Conservation (phyloP, 345 rosid genomes). For the Arabidopsis suecica region DNA sequence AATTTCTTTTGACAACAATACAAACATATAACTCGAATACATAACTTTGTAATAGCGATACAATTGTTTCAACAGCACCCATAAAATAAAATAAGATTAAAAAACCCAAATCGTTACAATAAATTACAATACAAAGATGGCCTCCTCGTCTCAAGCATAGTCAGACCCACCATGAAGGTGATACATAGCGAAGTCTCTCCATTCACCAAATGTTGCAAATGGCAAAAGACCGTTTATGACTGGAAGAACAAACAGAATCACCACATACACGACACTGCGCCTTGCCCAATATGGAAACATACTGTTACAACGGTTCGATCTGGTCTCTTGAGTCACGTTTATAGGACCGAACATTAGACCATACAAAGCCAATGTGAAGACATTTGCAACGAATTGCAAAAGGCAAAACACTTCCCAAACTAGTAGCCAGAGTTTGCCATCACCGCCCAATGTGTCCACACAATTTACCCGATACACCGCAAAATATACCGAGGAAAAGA, state of each 20-base stretch:
- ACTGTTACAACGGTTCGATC: background rate
- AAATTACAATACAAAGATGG: constrained; percentile 25
- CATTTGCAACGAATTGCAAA: constrained; percentile 64
- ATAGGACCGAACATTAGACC: constrained; percentile 62
- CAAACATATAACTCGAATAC: background rate
- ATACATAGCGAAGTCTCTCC: constrained; percentile 59
- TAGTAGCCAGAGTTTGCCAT: constrained; percentile 70
- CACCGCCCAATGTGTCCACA: constrained; percentile 87
- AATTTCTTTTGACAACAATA: background rate
- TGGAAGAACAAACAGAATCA: constrained; percentile 60
- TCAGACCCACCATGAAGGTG: constrained; percentile 1
- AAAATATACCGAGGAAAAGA: constrained; percentile 63
- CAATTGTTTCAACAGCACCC: background rate
- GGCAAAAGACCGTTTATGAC: constrained; percentile 73
- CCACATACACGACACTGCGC: constrained; percentile 52
- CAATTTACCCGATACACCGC: constrained; percentile 80
- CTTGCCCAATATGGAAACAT: constrained; percentile 70
- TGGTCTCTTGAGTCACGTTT: constrained; percentile 36
- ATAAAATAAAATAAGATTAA: background rate
- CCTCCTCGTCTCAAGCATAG: background rate
- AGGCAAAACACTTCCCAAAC: constrained; percentile 77
- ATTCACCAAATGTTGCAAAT: constrained; percentile 66
- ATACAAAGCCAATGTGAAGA: constrained; percentile 53
- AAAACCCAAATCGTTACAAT: constrained; percentile 17
- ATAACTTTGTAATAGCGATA: constrained; percentile 1